These are phyloP conservation scores for Cryomyces antarcticus DNA, from an alignment of 495 filamentous ascomycete species.

Conservation along the genomic window DNA sequence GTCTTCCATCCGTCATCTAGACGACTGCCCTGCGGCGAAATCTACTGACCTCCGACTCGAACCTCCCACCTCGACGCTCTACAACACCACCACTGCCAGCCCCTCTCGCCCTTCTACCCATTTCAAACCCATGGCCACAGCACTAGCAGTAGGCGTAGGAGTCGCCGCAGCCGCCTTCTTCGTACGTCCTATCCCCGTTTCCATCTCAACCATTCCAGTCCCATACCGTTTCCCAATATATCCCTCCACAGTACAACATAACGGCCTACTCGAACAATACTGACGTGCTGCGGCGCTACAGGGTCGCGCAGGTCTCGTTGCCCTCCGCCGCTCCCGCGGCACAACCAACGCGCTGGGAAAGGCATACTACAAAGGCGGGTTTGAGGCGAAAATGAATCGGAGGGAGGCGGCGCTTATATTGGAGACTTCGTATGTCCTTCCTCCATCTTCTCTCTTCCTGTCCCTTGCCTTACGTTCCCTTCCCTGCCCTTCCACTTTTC, in stretches of 20 bases:
- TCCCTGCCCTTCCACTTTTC: too few species aligned
- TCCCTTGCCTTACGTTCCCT: too few species aligned
- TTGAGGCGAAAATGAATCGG: slow-evolving; percentile 81
- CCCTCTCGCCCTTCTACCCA: too few species aligned
- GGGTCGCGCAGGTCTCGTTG: slow-evolving; percentile 83
- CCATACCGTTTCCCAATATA: not conserved
- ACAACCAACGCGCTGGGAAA: slow-evolving; percentile 41
- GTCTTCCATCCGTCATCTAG: too few species aligned
- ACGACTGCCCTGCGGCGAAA: too few species aligned
- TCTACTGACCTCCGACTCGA: too few species aligned
- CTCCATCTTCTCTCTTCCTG: too few species aligned
- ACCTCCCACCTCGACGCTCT: too few species aligned
- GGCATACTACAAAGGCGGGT: slow-evolving; percentile 92
- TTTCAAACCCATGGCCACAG: slow-evolving; percentile 56
- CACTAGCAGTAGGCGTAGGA: slow-evolving; percentile 58
- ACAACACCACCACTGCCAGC: too few species aligned
- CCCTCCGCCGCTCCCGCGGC: slow-evolving; percentile 62
- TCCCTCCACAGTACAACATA: too few species aligned
- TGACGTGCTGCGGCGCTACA: slow-evolving; percentile 16
- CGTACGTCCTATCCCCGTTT: slow-evolving; percentile 14
- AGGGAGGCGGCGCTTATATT: slow-evolving; percentile 83
- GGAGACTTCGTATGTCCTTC: slow-evolving; percentile 65
- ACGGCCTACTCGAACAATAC: too few species aligned
- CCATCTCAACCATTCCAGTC: not conserved
- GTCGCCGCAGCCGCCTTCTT: slow-evolving; percentile 33